Evolutionary conservation across 2,329 filamentous ascomycete species (phyloP), one percentile per base, ranked within the genome.

Genomic region (Hypomyces rosellus): DNA sequence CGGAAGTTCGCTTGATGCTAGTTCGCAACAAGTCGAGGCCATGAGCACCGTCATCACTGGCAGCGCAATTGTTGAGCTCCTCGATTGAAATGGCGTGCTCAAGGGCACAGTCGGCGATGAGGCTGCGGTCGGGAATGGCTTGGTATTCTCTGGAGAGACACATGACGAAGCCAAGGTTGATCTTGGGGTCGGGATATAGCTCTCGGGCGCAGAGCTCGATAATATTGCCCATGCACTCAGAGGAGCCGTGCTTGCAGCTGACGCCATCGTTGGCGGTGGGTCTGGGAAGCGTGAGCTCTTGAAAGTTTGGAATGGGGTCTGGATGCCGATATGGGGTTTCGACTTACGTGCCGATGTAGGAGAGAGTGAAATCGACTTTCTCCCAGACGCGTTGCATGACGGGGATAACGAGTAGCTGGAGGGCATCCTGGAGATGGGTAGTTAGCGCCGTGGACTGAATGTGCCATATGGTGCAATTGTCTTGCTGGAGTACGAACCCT

Each of bases 151-250:
- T 79, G 18, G 85, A 84, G 51, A 99, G 72, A 71, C 93, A 99
- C 79, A 95, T 93, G 51, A 89, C 85, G 70, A 97, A 99, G 54
- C 92, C 92, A 18, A 99, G 82, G 61, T 86, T 91, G 57, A 85
- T 88, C 69, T 95, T 93, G 33, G 88, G 88, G 57, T 91, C 84
- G 30, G 88, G 87, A 63, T 93, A 93, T 33, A 93, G 77, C 55
- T 86, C 76, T 52, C 85, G 84, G 34, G 91, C 91, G 71, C 93
- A 99, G 45, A 99, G 85, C 66, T 96, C 86, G 68, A 99, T 76
- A 65, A 96, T 95, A 71, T 99, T 90, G 54, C 93, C 93, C 61
- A 97, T 81, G 67, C 80, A 99, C 71, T 99, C 93, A 39, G 77
- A 78, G 5, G 90, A 87, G 7, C 93, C 93, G 66, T 99, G 93